These are phyloP conservation scores for Prunus kanzakura DNA, from an alignment of 306 rosid genomes.

Conservation along the genomic window DNA sequence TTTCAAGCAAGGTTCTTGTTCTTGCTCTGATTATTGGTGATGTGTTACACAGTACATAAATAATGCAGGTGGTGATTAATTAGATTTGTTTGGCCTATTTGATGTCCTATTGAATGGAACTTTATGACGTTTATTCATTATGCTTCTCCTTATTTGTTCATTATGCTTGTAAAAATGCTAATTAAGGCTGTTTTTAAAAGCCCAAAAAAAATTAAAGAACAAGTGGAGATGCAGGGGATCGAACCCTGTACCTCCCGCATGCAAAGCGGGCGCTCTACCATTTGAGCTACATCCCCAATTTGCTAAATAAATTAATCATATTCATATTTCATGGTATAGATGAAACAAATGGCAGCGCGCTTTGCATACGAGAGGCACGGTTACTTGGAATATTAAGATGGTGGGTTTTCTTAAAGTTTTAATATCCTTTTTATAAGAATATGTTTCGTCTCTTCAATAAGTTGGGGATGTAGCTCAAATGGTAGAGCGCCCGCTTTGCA, in stretches of 20 bases:
- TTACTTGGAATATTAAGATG: too few species aligned
- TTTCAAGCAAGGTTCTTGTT: slow-evolving; percentile 72
- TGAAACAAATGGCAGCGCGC: too few species aligned
- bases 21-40: slow-evolving; percentile 80
- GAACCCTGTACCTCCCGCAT: slow-evolving; percentile 61
- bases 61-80: background rate
- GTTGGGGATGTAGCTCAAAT: slow-evolving; percentile 89
- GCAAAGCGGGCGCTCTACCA: slow-evolving; percentile 19
- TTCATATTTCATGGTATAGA: too few species aligned
- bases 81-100: background rate
- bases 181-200: too few species aligned
- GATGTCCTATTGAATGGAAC: background rate
- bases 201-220: too few species aligned
- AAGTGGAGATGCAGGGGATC: slow-evolving; percentile 88
- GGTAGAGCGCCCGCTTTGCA: slow-evolving; percentile 99
- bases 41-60: background rate
- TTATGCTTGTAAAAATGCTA: background rate
- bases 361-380: too few species aligned
- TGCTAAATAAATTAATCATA: too few species aligned
- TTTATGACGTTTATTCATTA: too few species aligned
- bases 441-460: too few species aligned
- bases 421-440: too few species aligned
- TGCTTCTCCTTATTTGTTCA: background rate
- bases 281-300: slow-evolving; percentile 69
- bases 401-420: too few species aligned